These are phyloP conservation scores for Lycium barbarum DNA, from an alignment of 257 asterid genomes.

Conservation along the genomic window DNA sequence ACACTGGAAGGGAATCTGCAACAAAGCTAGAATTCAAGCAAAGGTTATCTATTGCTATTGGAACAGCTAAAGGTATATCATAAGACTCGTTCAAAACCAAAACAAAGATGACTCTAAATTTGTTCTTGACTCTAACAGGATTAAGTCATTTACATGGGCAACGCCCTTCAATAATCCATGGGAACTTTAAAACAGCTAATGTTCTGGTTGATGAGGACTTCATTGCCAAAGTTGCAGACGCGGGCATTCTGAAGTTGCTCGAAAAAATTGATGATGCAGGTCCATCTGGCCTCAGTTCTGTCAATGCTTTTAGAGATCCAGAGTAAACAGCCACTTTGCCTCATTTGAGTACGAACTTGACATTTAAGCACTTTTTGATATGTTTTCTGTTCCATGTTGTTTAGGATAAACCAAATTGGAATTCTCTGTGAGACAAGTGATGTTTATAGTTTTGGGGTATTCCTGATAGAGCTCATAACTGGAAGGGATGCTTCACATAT, in stretches of 20 bases:
- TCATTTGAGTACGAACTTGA: neutral
- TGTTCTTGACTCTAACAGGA: constrained; percentile 48
- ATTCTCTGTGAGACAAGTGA: constrained; percentile 50
- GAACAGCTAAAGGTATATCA: constrained; percentile 75
- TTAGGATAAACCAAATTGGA: constrained; percentile 50
- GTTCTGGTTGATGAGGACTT: constrained; percentile 83
- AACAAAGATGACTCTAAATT: neutral
- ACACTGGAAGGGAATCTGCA: constrained; percentile 44
- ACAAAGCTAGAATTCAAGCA: constrained; percentile 80
- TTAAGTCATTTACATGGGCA: constrained; percentile 67
- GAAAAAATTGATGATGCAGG: constrained; percentile 51
- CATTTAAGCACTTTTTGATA: constrained; percentile 5
- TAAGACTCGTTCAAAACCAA: neutral
- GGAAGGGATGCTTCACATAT: constrained; percentile 57
- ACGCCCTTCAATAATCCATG: constrained; percentile 59
- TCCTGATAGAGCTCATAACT: constrained; percentile 70
- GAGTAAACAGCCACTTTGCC: constrained; percentile 50
- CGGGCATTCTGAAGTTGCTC: constrained; percentile 57
- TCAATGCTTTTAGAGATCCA: constrained; percentile 65
- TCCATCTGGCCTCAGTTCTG: constrained; percentile 51
- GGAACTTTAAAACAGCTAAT: constrained; percentile 72
- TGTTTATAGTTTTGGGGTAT: constrained; percentile 75
- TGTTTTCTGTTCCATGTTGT: constrained; percentile 2
- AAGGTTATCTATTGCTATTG: constrained; percentile 69
- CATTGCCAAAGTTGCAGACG: constrained; percentile 78